Conservation (phyloP, 768 basidiomycete species). For the Agaricus bisporus region DNA sequence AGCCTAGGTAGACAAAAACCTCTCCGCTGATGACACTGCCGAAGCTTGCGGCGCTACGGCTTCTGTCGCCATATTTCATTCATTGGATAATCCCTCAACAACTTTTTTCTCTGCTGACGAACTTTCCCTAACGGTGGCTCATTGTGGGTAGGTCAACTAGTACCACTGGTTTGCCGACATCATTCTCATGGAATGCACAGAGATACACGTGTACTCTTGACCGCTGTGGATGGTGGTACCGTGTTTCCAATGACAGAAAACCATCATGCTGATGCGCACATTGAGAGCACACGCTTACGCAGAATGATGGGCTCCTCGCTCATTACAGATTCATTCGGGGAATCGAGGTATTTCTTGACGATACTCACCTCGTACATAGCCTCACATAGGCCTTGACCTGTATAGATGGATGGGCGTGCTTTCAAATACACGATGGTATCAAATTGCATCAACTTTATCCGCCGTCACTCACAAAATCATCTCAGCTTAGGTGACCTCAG, state of each 20-base stretch:
- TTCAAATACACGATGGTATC: constrained; percentile 85
- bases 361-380: background rate
- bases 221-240: constrained; percentile 62
- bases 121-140: constrained; percentile 82
- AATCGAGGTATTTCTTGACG: constrained; percentile 55
- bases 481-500: constrained; percentile 80
- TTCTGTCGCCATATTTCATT: constrained; percentile 87
- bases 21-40: constrained; percentile 64
- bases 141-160: constrained; percentile 67
- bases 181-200: constrained; percentile 32
- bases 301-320: constrained; percentile 87
- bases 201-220: constrained; percentile 85
- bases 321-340: constrained; percentile 92
- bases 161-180: background rate
- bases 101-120: constrained; percentile 80
- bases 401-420: constrained; percentile 91
- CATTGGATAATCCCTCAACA: constrained; percentile 70
- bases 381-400: constrained; percentile 4
- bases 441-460: background rate
- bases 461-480: background rate
- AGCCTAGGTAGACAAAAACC: constrained; percentile 63
- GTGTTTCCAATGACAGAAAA: constrained; percentile 88
- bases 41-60: constrained; percentile 85
- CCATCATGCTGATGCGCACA: constrained; percentile 89
- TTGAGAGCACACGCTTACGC: constrained; percentile 80